Evolutionary conservation across 805 yeast species (phyloP), one percentile per base, ranked within the genome.

Genomic region (Myxozyma melibiosi): DNA sequence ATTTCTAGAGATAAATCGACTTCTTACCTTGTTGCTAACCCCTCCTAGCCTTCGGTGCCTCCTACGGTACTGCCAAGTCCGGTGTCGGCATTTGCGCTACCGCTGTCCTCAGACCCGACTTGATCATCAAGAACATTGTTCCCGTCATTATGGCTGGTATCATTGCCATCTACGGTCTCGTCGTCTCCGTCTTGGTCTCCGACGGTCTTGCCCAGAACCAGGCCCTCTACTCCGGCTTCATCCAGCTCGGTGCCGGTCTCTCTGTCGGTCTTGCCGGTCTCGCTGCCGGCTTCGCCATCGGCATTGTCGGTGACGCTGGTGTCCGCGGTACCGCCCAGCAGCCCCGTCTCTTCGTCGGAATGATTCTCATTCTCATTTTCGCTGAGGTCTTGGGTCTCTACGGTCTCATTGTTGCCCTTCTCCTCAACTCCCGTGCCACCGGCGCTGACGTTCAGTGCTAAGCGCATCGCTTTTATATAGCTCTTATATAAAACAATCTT

Each of bases 71-170:
- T 2, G 98, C 98, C 61, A 94, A 94, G 74, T 88, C 96, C 43
- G 99, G 99, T 57, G 85, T 94, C 63, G 99, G 99, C 80, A 94
- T 94, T 67, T 78, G 97, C 31, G 99, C 98, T 79, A 90, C 94
- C 65, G 97, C 98, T 78, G 87, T 96, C 45, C 94, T 92, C 77
- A 88, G 88, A 71, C 99, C 99, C 11, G 99, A 94, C 69, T 78
- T 94, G 68, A 90, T 94, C 68, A 94, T 94, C 98, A 88, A 86
- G 66, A 69, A 55, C 60, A 64, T 94, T 49, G 91, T 94, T 66
- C 99, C 99, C 16, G 99, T 94, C 46, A 96, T 94, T 64, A 90
- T 94, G 96, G 84, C 94, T 63, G 99, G 99, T 83, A 94, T 94
- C 69, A 77, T 94, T 59, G 90, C 98, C 9, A 97, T 94, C 51